Conservation (phyloP, 2,329 filamentous ascomycete genomes). For the Pestalotiopsis sp. region DNA sequence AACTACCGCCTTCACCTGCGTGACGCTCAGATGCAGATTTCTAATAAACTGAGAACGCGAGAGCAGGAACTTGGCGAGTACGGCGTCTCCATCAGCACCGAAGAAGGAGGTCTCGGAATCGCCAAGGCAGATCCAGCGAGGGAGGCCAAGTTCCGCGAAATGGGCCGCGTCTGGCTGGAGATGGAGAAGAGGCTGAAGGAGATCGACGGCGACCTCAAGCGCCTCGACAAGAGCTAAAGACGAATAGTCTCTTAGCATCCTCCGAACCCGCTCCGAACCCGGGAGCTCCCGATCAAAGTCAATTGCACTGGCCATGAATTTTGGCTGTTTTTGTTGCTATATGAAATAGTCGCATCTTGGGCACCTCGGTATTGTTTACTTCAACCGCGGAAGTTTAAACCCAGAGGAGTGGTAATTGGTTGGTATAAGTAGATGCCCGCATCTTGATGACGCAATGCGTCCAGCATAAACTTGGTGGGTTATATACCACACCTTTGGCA, state of each 20-base stretch:
- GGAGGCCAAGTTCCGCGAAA: slow-evolving; percentile 55
- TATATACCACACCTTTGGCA: not conserved
- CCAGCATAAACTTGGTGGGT: not conserved
- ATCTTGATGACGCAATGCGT: not conserved
- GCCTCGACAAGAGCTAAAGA: slow-evolving; percentile 22
- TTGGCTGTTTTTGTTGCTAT: not conserved
- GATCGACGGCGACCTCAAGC: slow-evolving; percentile 48
- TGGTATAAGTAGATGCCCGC: not conserved
- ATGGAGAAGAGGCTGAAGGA: slow-evolving; percentile 54
- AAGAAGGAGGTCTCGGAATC: slow-evolving; percentile 12
- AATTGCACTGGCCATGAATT: not conserved
- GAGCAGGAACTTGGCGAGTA: slow-evolving; percentile 51
- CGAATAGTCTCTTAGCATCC: not conserved
- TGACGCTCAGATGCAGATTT: slow-evolving; percentile 48
- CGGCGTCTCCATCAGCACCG: slow-evolving; percentile 41
- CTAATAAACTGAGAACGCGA: slow-evolving; percentile 45
- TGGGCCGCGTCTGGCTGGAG: slow-evolving; percentile 54
- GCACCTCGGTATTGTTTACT: slow-evolving; percentile 23
- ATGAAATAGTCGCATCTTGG: slow-evolving; percentile 36
- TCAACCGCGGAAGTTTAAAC: not conserved
- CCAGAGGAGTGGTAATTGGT: not conserved
- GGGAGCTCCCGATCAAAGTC: not conserved
- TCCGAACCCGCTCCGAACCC: not conserved
- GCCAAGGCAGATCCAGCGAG: slow-evolving; percentile 34
- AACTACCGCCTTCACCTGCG: slow-evolving; percentile 53